Conservation (phyloP, 2,329 filamentous ascomycete species). For the Thielaviopsis populi region DNA sequence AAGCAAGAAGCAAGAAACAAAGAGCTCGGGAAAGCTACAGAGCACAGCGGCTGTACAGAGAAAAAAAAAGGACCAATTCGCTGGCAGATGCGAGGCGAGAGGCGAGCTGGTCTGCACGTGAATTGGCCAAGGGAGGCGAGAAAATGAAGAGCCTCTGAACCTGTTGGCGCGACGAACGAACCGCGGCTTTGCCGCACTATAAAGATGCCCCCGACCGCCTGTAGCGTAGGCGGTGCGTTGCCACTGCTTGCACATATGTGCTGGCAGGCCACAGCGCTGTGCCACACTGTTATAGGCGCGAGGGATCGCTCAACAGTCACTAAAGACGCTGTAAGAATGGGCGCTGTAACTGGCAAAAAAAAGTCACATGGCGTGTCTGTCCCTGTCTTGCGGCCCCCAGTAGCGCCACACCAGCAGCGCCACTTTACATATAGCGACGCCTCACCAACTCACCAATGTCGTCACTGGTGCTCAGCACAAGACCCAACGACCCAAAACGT, state of each 20-base stretch:
- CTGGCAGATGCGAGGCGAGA: not conserved
- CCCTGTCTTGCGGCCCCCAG: not conserved
- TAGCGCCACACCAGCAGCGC: not conserved
- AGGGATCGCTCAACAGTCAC: no score
- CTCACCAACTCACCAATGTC: slow-evolving; percentile 5
- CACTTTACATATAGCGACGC: not conserved
- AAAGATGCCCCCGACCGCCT: no score
- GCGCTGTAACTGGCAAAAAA: no score
- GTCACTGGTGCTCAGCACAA: not conserved
- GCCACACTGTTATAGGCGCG: no score
- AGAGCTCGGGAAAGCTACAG: no score
- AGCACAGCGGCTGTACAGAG: not conserved
- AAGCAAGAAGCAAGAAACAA: no score
- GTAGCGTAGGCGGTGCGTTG: not conserved
- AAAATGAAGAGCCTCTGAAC: not conserved
- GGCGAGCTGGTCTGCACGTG: not conserved
- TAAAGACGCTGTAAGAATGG: no score
- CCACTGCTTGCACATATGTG: not conserved
- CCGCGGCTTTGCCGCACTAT: not conserved
- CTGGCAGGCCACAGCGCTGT: not conserved
- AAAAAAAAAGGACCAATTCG: not conserved
- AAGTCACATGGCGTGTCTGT: not conserved
- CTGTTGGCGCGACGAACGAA: not conserved
- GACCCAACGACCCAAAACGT: not conserved
- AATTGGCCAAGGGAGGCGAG: not conserved